phyloP scores from a whole-genome alignment of 306 rosid genomes.

The Astragalus membranaceus region DNA sequence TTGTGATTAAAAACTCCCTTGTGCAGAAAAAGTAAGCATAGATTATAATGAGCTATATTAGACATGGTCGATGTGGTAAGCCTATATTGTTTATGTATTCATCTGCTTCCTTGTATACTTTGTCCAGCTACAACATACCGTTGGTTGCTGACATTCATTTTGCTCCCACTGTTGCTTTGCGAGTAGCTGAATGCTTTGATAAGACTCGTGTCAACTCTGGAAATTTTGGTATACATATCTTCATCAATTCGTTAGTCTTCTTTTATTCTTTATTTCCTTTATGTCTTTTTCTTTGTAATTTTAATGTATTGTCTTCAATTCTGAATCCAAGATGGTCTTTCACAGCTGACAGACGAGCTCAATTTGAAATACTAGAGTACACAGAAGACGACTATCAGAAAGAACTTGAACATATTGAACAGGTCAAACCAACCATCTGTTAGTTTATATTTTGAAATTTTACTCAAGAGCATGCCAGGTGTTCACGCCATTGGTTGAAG shows the following conservation, averaged over 20 bases:
- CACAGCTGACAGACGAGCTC: constrained; percentile 98
- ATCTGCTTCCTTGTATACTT: too few relatives aligned
- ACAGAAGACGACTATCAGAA: constrained; percentile 88
- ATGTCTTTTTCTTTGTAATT: background rate
- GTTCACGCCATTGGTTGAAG: too few relatives aligned
- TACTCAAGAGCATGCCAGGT: background rate
- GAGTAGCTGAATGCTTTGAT: constrained; percentile 89
- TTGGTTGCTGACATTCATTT: too few relatives aligned
- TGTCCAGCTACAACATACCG: too few relatives aligned
- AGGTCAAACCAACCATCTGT: constrained; percentile 36
- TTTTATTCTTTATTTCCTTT: background rate
- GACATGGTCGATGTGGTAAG: too few relatives aligned
- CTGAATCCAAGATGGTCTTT: constrained; percentile 26
- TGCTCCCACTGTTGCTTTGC: constrained; percentile 79
- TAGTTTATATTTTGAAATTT: background rate
- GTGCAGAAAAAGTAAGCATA: too few relatives aligned
- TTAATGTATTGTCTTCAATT: background rate
- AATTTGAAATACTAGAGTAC: constrained; percentile 82
- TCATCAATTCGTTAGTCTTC: background rate
- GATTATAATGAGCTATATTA: too few relatives aligned
- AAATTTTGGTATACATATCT: constrained; percentile 62
- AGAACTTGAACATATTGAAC: constrained; percentile 97
- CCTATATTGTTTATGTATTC: too few relatives aligned
- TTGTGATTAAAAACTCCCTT: too few relatives aligned
- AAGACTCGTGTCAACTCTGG: constrained; percentile 94